Conservation (phyloP, 2,329 filamentous ascomycete genomes). For the Colletotrichum plurivorum region DNA sequence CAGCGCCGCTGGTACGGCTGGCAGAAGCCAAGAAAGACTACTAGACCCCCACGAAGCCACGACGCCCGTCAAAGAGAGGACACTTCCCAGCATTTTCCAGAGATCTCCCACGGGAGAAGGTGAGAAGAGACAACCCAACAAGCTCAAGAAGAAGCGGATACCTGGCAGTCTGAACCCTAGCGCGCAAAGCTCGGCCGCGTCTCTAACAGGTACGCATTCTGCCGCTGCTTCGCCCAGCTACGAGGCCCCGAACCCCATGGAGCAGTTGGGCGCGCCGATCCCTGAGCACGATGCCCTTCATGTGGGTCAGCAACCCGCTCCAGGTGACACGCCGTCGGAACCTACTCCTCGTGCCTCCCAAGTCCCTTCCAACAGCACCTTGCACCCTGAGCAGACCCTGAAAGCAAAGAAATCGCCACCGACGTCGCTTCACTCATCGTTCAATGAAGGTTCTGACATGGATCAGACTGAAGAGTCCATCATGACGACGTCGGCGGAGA, state of each 20-base stretch:
- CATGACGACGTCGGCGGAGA: constrained; percentile 45
- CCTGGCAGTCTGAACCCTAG: constrained; percentile 85
- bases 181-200: constrained; percentile 90
- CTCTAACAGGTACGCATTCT: constrained; percentile 66
- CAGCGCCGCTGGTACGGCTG: constrained; percentile 49
- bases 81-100: constrained; percentile 78
- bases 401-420: constrained; percentile 81
- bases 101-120: constrained; percentile 73
- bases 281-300: constrained; percentile 38
- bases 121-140: constrained; percentile 85
- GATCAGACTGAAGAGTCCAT: constrained; percentile 77
- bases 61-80: constrained; percentile 77
- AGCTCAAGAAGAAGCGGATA: constrained; percentile 88
- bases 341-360: constrained; percentile 64
- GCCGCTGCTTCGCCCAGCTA: constrained; percentile 60
- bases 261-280: constrained; percentile 46
- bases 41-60: constrained; percentile 59
- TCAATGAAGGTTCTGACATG: constrained; percentile 85
- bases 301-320: constrained; percentile 15
- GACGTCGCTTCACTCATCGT: constrained; percentile 81
- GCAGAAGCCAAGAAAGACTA: constrained; percentile 65
- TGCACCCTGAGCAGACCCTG: constrained; percentile 64
- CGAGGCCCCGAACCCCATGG: constrained; percentile 64
- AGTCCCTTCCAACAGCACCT: constrained; percentile 55
- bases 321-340: constrained; percentile 54